phyloP scores from a whole-genome alignment of 148 eudicot species.

The Fallopia convolvulus region DNA sequence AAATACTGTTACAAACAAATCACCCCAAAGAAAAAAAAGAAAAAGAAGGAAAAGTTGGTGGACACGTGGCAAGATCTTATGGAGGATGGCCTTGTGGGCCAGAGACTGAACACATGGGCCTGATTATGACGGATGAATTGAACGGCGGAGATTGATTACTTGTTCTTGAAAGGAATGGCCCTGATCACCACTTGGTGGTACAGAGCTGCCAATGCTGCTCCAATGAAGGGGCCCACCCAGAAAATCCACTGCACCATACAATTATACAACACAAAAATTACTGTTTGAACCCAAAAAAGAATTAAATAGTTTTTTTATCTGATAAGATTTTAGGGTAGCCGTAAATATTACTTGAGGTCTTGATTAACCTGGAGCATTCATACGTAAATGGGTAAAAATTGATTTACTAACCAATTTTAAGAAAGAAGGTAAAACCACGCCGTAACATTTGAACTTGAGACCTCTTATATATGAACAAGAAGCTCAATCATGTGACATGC shows the following conservation, averaged over 20 bases:
- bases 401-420: too few species aligned
- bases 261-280: background rate
- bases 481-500: too few species aligned
- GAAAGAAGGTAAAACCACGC: too few species aligned
- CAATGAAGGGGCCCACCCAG: slow-evolving; percentile 76
- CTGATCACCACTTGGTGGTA: slow-evolving; percentile 65
- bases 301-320: too few species aligned
- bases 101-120: background rate
- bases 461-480: too few species aligned
- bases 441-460: too few species aligned
- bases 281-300: background rate
- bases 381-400: too few species aligned
- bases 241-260: slow-evolving; percentile 49
- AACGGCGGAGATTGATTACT: slow-evolving; percentile 19
- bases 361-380: too few species aligned
- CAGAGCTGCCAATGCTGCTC: slow-evolving; percentile 61
- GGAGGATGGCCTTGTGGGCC: background rate
- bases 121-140: background rate
- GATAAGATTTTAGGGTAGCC: too few species aligned
- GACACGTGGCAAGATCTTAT: background rate
- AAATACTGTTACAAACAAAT: background rate
- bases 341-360: too few species aligned
- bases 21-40: background rate
- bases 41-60: background rate
- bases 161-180: slow-evolving; percentile 65